Evolutionary conservation across 1,139 yeast genomes (phyloP).

Genomic region (Suhomyces coccinellae): DNA sequence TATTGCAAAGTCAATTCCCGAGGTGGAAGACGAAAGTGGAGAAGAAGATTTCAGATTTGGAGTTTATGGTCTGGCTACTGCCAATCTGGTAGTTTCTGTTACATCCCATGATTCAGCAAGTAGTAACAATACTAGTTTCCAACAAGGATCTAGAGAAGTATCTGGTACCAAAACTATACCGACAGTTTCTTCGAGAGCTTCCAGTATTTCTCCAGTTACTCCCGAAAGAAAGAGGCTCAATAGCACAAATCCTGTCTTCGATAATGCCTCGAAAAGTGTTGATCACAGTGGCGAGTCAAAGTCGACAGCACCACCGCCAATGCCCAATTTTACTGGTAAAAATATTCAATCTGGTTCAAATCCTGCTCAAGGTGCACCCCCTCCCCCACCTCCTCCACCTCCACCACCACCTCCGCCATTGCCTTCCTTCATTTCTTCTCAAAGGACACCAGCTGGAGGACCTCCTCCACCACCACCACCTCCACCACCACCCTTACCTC

Average conservation of each 20-base stretch:
- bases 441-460: neutral
- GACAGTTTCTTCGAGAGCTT: neutral
- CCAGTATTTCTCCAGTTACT: neutral
- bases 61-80: neutral
- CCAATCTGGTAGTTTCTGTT: constrained; percentile 7
- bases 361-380: neutral
- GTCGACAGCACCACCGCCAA: constrained; percentile 20
- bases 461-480: constrained; percentile 20
- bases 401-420: constrained; percentile 31
- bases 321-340: neutral
- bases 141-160: neutral
- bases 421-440: constrained; percentile 19
- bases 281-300: neutral
- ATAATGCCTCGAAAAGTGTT: neutral
- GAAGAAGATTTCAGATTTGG: constrained; percentile 7
- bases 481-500: constrained; percentile 18
- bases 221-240: neutral
- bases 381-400: constrained; percentile 19
- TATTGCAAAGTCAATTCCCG: neutral
- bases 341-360: neutral
- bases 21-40: neutral
- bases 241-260: neutral
- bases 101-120: constrained; percentile 5
- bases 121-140: neutral
- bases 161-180: neutral